Evolutionary conservation across 2,329 filamentous ascomycete species (phyloP), one percentile per base, ranked within the genome.

Genomic region (Sarocladiaceae sp.): DNA sequence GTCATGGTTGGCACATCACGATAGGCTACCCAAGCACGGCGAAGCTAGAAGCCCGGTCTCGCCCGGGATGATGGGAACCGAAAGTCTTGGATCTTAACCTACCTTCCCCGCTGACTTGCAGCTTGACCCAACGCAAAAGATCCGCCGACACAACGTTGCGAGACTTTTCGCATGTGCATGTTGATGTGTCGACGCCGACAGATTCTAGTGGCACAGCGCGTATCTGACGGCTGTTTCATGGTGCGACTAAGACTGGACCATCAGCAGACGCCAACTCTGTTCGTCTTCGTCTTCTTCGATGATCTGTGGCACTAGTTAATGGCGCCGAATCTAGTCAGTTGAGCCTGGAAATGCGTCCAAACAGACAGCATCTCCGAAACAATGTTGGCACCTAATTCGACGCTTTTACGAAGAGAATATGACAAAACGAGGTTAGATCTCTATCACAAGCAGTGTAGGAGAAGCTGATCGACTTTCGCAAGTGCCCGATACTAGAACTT

Each of bases 1-100:
- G 74, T 97, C 13, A 17, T 33, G 44, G 44, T 33, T 33, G 44
- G 44, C 44, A 48, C n/a, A 18, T 7, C 17, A 20, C 26, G 25
- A 29, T 22, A 22, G 44, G 44, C 44, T 48, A 22, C 33, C 22
- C 44, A 22, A 17, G 26, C 17, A 48, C 44, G 23, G 44, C n/a
- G 15, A 31, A 4, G 44, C 44, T 48, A 48, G 28, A 29, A n/a
- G 26, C 4, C 11, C 44, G 44, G 44, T 20, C 26, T 48, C 44
- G 5, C 44, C 44, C 26, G 31, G 5, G 26, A 22, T 15, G 37
- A n/a, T 28, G 12, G 40, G 13, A 44, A 23, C 40, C 8, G 10
- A 28, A 26, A 3, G 8, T 3, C 4, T 28, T n/a, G n/a, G 35
- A 5, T 17, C 7, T 8, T 20, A 18, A 8, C 13, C 33, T 26